phyloP scores from a whole-genome alignment of 768 basidiomycete species.

The Serendipita sp. region DNA sequence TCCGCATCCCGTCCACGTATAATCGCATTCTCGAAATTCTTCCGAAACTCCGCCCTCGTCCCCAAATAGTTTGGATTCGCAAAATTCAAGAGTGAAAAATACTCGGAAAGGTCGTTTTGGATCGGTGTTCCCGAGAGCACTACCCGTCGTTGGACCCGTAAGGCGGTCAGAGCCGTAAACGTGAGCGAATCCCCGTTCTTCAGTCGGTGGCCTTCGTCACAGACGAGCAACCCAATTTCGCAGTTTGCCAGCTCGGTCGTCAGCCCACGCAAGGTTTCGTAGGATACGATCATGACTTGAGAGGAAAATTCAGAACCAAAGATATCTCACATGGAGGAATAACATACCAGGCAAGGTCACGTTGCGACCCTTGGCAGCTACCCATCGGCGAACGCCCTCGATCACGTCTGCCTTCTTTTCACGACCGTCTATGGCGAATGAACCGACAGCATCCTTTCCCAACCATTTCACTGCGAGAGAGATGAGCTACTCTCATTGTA shows the following conservation, averaged over 20 bases:
- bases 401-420: slow-evolving; percentile 70
- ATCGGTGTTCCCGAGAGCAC: slow-evolving; percentile 91
- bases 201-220: slow-evolving; percentile 91
- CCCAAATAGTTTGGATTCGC: slow-evolving; percentile 86
- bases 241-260: slow-evolving; percentile 59
- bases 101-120: slow-evolving; percentile 90
- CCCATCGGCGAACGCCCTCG: slow-evolving; percentile 74
- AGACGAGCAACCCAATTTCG: slow-evolving; percentile 79
- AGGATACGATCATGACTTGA: slow-evolving; percentile 94
- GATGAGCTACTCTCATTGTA: background rate
- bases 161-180: slow-evolving; percentile 62
- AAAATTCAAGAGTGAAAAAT: slow-evolving; percentile 84
- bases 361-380: slow-evolving; percentile 70
- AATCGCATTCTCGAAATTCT: slow-evolving; percentile 87
- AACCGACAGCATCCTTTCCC: slow-evolving; percentile 65
- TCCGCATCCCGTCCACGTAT: slow-evolving; percentile 80
- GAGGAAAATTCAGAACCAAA: background rate
- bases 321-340: background rate
- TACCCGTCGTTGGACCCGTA: slow-evolving; percentile 80
- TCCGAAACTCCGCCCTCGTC: slow-evolving; percentile 76
- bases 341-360: slow-evolving; percentile 74
- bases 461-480: slow-evolving; percentile 73
- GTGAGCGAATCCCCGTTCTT: slow-evolving; percentile 93
- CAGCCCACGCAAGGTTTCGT: slow-evolving; percentile 81
- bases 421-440: slow-evolving; percentile 83